Evolutionary conservation across 2,329 filamentous ascomycete genomes (phyloP).

Genomic region (Proliferodiscus dingleyae): DNA sequence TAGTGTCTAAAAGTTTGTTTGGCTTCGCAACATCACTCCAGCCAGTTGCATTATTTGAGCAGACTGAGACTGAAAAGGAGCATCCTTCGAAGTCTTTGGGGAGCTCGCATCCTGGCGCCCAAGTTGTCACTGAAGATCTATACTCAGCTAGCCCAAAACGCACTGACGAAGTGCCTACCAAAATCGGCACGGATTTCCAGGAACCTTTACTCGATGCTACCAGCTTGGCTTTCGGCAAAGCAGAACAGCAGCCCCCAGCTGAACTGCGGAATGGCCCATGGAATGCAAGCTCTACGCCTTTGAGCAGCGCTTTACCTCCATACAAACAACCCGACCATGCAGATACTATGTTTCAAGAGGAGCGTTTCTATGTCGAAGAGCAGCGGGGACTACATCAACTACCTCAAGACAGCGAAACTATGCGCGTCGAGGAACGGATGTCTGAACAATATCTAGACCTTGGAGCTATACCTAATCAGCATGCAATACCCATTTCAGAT

Average conservation of each 20-base stretch:
- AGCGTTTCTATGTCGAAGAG: conserved; percentile 17
- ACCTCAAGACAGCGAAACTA: not conserved
- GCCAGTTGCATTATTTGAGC: not conserved
- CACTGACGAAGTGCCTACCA: not conserved
- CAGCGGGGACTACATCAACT: conserved; percentile 3
- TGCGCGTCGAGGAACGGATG: not conserved
- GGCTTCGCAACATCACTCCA: not conserved
- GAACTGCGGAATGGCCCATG: conserved; percentile 21
- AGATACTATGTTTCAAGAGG: conserved; percentile 5
- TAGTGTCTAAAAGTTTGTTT: conserved; percentile 12
- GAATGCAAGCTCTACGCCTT: conserved; percentile 12
- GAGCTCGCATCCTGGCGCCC: not conserved
- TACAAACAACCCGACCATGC: conserved; percentile 3
- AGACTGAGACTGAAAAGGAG: not conserved
- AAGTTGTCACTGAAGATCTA: conserved; percentile 6
- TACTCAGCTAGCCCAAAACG: conserved; percentile 7
- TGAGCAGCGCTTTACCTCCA: conserved; percentile 10
- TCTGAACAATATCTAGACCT: conserved; percentile 14
- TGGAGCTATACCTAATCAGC: conserved; percentile 4
- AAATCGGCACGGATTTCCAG: conserved; percentile 2
- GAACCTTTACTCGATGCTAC: not conserved
- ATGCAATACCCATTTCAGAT: conserved; percentile 4
- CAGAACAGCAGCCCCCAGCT: conserved; percentile 1
- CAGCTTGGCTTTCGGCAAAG: not conserved
- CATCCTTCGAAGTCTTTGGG: not conserved